Evolutionary conservation across 805 yeast species (phyloP), one percentile per base, ranked within the genome.

Genomic region (Osmozyma mogii): DNA sequence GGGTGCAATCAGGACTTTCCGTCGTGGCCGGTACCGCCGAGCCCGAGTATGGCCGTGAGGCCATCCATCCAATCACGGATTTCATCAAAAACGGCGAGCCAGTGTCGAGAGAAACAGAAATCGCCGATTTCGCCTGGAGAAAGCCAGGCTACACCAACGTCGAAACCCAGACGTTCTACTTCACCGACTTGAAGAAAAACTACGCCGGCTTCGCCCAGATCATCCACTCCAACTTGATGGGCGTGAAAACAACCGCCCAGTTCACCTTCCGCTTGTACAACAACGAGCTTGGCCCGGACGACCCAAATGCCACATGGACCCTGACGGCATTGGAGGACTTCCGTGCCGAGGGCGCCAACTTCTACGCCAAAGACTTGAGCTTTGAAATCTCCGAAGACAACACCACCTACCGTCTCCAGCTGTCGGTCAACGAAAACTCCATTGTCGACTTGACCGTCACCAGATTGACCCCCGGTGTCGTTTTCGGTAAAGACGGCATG

Each of bases 21-120:
- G 92, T 94, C 5, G 92, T 87, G 26, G 89, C 96, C 5, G 98
- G 98, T 32, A 75, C 94, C 9, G 96, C 95, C 2, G 98, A 92
- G 56, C 98, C 98, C 15, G 95, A 82, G 51, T 92, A 92, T 49
- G 98, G 98, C 30, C 71, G 80, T 23, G 95, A 81, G 29, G 94
- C 94, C 23, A 84, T 92, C 43, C 89, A 81, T 48, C 73, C 96
- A n/a, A 75, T 88, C 34, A 72, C 82, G 24, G 72, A 72, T 21
- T 53, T 74, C 25, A 74, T 79, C 26, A 35, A 37, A 15, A 17
- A 17, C 28, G 38, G 32, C 13, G 48, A 45, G 12, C 65, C 68
- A 22, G 43, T 49, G 14, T 83, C 61, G 46, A 65, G 77, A 17
- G 67, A 61, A 14, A 71, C 92, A 19, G 60, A 69, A 7, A 50